These are phyloP conservation scores for Zelopaecilomyces penicillatus DNA, from an alignment of 2,329 filamentous ascomycete genomes.

Conservation along the genomic window DNA sequence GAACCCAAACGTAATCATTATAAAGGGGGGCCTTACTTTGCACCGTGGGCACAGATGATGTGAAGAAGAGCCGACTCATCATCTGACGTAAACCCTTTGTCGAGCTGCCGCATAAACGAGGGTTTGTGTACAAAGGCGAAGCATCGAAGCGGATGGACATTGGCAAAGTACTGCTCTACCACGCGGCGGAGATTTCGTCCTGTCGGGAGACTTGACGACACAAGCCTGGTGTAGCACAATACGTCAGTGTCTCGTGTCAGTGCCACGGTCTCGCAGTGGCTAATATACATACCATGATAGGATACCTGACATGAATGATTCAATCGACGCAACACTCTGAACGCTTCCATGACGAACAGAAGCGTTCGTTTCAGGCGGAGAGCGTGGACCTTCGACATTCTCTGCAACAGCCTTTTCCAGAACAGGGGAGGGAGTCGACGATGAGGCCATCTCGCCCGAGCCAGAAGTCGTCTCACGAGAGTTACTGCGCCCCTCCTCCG, in stretches of 20 bases:
- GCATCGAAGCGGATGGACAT: slow-evolving; percentile 32
- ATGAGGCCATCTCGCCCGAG: not conserved
- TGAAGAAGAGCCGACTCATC: slow-evolving; percentile 29
- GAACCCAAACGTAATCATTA: not conserved
- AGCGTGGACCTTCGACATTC: not conserved
- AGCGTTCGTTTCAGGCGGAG: not conserved
- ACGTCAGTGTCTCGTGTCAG: not conserved
- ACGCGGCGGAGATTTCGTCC: slow-evolving; percentile 26
- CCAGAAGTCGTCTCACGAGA: slow-evolving; percentile 5
- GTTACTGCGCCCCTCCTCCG: slow-evolving; percentile 6
- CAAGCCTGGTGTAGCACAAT: slow-evolving; percentile 17
- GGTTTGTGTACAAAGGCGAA: slow-evolving; percentile 33
- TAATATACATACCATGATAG: slow-evolving; percentile 11
- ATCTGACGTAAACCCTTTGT: slow-evolving; percentile 26
- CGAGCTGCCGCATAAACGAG: slow-evolving; percentile 29
- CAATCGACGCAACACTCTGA: slow-evolving; percentile 8
- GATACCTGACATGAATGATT: slow-evolving; percentile 6
- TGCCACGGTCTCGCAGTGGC: not conserved
- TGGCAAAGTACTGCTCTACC: slow-evolving; percentile 30
- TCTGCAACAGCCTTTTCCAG: not conserved
- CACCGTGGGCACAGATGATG: slow-evolving; percentile 30
- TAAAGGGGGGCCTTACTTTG: slow-evolving; percentile 21
- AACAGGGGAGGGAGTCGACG: slow-evolving; percentile 3
- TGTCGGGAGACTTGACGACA: slow-evolving; percentile 24
- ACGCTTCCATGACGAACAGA: not conserved